Evolutionary conservation across 2,329 filamentous ascomycete genomes (phyloP).

Genomic region (Arthrobotrys entomopaga): DNA sequence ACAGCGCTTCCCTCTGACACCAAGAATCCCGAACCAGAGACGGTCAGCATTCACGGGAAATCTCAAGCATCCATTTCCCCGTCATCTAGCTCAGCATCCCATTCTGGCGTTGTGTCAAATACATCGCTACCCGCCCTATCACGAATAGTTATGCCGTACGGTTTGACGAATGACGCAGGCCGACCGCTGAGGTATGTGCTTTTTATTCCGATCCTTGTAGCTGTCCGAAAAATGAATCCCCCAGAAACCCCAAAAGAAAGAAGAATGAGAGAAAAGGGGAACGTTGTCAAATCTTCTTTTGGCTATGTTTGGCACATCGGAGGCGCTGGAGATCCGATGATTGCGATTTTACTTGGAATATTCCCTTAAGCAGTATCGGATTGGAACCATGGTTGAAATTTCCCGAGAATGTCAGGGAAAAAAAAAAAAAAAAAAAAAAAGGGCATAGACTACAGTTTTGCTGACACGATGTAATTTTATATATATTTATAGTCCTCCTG

Average conservation of each 20-base stretch:
- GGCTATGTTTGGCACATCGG: constrained; percentile 6
- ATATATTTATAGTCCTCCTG: constrained; percentile 52
- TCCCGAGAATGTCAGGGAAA: no score
- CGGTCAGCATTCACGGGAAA: constrained; percentile 50
- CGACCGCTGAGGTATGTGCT: constrained; percentile 40
- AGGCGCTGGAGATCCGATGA: background rate
- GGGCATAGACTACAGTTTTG: constrained; percentile 3
- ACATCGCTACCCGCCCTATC: constrained; percentile 54
- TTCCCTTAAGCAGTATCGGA: no score
- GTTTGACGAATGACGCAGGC: constrained; percentile 51
- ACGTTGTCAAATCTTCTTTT: background rate
- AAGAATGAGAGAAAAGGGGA: background rate
- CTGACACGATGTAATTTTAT: constrained; percentile 40
- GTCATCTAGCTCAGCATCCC: constrained; percentile 41
- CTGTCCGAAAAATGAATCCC: background rate
- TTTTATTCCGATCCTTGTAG: constrained; percentile 49
- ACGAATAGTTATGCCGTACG: constrained; percentile 52
- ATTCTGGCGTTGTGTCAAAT: constrained; percentile 38
- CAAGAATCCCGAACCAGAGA: constrained; percentile 41
- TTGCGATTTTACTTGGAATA: background rate
- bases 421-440: no score
- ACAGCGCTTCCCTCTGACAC: constrained; percentile 32
- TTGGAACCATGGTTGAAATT: no score
- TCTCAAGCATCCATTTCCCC: constrained; percentile 38
- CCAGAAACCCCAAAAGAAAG: background rate